These are phyloP conservation scores for Amylocystis lapponica DNA, from an alignment of 768 basidiomycete genomes.

Conservation along the genomic window DNA sequence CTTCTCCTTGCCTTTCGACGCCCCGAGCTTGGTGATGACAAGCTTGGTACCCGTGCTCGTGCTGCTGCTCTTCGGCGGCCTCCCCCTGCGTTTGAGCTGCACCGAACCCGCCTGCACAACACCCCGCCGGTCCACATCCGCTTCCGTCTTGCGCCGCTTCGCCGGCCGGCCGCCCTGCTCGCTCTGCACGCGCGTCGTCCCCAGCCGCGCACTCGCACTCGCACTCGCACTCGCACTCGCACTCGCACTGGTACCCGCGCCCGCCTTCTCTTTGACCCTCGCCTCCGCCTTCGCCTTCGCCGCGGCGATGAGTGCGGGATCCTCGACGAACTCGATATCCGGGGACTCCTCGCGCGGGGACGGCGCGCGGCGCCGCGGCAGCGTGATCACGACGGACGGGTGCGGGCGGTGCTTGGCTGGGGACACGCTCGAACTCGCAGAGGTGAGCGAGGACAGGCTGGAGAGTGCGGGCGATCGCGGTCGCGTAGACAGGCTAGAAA, in stretches of 20 bases:
- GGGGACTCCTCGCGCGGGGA: background rate
- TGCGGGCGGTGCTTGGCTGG: background rate
- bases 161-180: background rate
- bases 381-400: background rate
- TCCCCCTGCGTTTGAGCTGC: no score
- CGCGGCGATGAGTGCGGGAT: background rate
- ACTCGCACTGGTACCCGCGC: no score
- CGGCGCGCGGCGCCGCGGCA: background rate
- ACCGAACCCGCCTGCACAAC: background rate
- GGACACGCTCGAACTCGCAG: background rate
- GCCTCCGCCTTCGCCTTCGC: background rate
- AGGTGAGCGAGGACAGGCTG: background rate
- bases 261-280: background rate
- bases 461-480: background rate
- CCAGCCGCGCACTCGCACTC: background rate
- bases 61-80: background rate
- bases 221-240: constrained; percentile 1
- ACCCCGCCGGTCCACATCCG: background rate
- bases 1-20: background rate
- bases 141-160: constrained; percentile 13
- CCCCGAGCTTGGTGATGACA: no score
- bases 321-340: constrained; percentile 2
- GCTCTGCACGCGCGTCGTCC: background rate
- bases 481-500: background rate
- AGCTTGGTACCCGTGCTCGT: no score